Evolutionary conservation across 83 land plant genomes (phyloP).

Genomic region (Picea abies): DNA sequence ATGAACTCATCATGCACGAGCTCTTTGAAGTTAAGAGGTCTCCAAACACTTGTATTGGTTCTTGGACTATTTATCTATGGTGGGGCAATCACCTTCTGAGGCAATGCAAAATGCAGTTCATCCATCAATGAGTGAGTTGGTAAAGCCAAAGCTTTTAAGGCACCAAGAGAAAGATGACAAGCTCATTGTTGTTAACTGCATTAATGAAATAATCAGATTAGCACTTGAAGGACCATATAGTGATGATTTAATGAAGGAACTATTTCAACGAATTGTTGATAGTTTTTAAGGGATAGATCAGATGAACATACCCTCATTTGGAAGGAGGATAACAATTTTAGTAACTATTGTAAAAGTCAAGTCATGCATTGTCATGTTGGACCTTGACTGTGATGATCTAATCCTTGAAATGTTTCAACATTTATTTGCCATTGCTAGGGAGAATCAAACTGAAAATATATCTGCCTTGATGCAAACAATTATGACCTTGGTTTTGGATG

Average conservation of each 20-base stretch:
- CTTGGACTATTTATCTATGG: constrained; percentile 27
- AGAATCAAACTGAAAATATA: too few relatives aligned
- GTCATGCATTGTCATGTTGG: constrained; percentile 89
- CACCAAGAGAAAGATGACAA: constrained; percentile 62
- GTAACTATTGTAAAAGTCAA: constrained; percentile 87
- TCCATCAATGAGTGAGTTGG: constrained; percentile 47
- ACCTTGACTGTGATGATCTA: constrained; percentile 86
- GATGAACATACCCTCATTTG: constrained; percentile 58
- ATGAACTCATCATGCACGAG: too few relatives aligned
- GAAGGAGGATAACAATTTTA: constrained; percentile 72
- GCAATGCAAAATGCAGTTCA: constrained; percentile 46
- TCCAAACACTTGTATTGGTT: too few relatives aligned
- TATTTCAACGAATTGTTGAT: constrained; percentile 67
- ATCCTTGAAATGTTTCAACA: constrained; percentile 84
- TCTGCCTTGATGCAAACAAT: too few relatives aligned
- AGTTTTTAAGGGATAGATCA: constrained; percentile 70
- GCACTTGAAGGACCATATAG: constrained; percentile 75
- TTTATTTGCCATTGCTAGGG: constrained; percentile 54
- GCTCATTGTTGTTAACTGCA: constrained; percentile 62
- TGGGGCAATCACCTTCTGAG: constrained; percentile 63
- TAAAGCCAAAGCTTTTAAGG: constrained; percentile 41
- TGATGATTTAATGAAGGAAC: constrained; percentile 67
- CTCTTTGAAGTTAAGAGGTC: too few relatives aligned
- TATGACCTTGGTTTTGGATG: too few relatives aligned
- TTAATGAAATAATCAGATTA: constrained; percentile 71